Base-by-base conservation (phyloP, 2,329 filamentous ascomycete species). In the Verticillium zaregamsianum region DNA sequence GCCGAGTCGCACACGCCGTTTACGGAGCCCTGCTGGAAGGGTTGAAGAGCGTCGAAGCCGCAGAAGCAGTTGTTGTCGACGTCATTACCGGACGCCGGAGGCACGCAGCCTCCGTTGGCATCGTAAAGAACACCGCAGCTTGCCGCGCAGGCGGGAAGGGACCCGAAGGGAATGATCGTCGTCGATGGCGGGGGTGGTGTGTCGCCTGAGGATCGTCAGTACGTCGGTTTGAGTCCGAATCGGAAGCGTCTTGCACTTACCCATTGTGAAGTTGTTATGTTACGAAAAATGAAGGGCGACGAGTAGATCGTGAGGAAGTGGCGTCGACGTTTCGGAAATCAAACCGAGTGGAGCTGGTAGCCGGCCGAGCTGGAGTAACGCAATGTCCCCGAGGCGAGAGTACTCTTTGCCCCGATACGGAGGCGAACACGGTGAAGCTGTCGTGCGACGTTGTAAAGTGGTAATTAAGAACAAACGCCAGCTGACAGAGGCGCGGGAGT, bases 81-180 rank as follows among this genome's bases (percentile, higher is more conserved):
- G 7, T 76, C 73, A 11, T 52, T 52, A 5, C 82, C 73, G 3
- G 75, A 79, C 28, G 76, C 80, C 4, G 83, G 84, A 3, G 89
- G 88, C 1, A 89, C 82, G 74, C 92, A 96, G 64, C 80, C 86
- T 55, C 83, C 83, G 70, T 93, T 90, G 62, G 90, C 91, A 73
- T 91, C 84, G 71, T 83, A 86, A 55, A 92, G 84, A 32, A 78
- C 72, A 54, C 82, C 80, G 70, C 90, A 92, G 56, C 71, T 64
- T 25, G 78, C 72, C 11, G 86, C 89, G 69, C 90, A 92, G 31
- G 81, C 71, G 5, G 90, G 90, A 57, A 92, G 83, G 52, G 80
- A 74, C 56, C 69, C 66, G 67, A 87, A 85, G 57, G 86, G 85
- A 52, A 86, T 78, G 65, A 89, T 79, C 6, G 83, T 85, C 14